Evolutionary conservation across 768 basidiomycete genomes (phyloP), one percentile per base, ranked within the genome.

Genomic region (Lepiota venenata): DNA sequence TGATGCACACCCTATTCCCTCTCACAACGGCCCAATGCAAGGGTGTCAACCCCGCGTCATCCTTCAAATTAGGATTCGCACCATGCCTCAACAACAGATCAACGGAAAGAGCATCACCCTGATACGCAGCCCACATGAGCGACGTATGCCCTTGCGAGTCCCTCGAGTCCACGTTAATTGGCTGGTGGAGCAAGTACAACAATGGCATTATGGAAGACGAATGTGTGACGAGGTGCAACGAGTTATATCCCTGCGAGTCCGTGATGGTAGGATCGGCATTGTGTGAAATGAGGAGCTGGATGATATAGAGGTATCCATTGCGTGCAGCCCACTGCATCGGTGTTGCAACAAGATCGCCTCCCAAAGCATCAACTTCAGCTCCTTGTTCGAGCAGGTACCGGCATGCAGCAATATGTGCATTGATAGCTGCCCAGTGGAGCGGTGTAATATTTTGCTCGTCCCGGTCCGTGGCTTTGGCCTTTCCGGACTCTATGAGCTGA

Each of bases 51-150:
- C 93, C 95, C 0, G 81, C 71, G 61, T 91, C 85, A 65, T 98
- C 97, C 35, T 80, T 80, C 11, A 86, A 69, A 55, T 84, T 84
- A 0, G 87, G 77, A 55, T 84, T 89, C 1, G 97, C 94, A 2
- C 92, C 92, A 60, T 95, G 91, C 52, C 85, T 82, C 48, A 99
- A 78, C 39, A 99, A 71, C 43, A 98, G 69, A 58, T 98, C 94
- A 4, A 98, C 94, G 2, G 91, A 93, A 32, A 98, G 81, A 1
- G 93, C 94, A 64, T 99, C 97, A 43, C 97, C 97, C 67, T 99
- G 97, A 69, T 98, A 99, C 8, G 93, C 92, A 4, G 97, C 97
- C 97, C 97, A 99, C 92, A 98, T 97, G 47, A 98, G 78, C 0
- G 91, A 80, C 0, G 96, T 97, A 66, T 98, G 97, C 0, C 97